Evolutionary conservation across 768 basidiomycete genomes (phyloP), one percentile per base, ranked within the genome.

Genomic region (Pleurotus ostreatus): DNA sequence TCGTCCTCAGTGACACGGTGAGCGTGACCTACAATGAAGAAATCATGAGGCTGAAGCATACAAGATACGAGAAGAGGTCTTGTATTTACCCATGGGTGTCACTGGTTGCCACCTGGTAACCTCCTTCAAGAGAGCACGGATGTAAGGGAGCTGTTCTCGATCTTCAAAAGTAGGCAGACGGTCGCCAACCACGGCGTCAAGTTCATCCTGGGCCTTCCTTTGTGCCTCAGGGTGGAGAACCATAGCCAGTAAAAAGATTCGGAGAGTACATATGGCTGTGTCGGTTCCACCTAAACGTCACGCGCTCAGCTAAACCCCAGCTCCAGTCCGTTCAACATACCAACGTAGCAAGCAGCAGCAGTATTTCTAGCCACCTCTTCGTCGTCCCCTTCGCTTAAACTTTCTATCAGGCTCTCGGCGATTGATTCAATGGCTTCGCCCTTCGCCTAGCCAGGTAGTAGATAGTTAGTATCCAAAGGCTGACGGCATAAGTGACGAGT

Each of bases 141-240:
- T 49, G 56, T 78, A 78, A 2, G 76, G 77, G 11, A 78, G 59
- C 5, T 67, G 62, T 3, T 61, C 62, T 23, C 66, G 59, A 54
- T 80, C 77, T 4, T 62, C 62, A 52, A 74, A 71, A 7, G 70
- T 71, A 1, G 76, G 76, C 6, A 78, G 64, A 6, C 75, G 64
- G 8, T 66, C 65, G 18, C 43, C 71, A 11, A 78, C 55, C 5
- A 75, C 69, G 0, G 59, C 44, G 41, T 77, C 75, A n/a, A 78
- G 57, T 56, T 77, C 77, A n/a, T 62, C 63, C 39, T 76, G 74
- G 1, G 72, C 74, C 43, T 66, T 68, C 41, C 55, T 60, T 60
- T 73, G 72, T 0, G 67, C 67, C 2, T 75, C 71, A 1, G 77
- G 78, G 58, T 74, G 63, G 16, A 66, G 63, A 0, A 71, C 61